A percentile compares a stretch with the other conserved stretches of the same genome.
Conservation (phyloP, 306 rosid genomes). For the Hippophae rhamnoides region DNA sequence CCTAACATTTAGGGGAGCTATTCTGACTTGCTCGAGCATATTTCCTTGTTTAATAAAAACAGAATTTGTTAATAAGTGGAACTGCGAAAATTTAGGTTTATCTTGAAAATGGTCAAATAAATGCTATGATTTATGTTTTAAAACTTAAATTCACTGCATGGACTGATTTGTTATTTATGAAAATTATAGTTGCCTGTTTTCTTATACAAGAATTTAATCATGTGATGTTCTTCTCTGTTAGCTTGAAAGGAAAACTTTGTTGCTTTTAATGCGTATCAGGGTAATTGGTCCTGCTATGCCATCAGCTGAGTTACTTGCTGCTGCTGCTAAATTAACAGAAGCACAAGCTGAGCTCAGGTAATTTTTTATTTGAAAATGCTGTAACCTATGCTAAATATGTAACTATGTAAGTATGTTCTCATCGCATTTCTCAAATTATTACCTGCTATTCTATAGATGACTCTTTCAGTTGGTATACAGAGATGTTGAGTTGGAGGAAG, state of each 20-base stretch:
- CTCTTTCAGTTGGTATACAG: slow-evolving; percentile 22
- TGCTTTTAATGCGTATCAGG: slow-evolving; percentile 34
- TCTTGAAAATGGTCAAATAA: too few species aligned
- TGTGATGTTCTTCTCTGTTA: neutral
- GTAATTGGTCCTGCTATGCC: slow-evolving; percentile 91
- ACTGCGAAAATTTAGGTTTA: too few species aligned
- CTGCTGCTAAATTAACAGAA: slow-evolving; percentile 90
- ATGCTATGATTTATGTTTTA: too few species aligned
- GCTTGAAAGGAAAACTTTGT: neutral
- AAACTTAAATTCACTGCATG: too few species aligned
- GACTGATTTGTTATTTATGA: too few species aligned
- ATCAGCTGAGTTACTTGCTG: slow-evolving; percentile 86
- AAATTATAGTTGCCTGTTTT: too few species aligned
- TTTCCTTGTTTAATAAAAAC: too few species aligned
- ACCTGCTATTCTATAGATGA: neutral
- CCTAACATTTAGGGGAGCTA: too few species aligned
- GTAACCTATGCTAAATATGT: neutral
- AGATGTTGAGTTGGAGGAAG: slow-evolving; percentile 68
- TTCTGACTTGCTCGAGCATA: too few species aligned
- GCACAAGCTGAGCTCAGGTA: slow-evolving; percentile 80
- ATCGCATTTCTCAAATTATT: neutral
- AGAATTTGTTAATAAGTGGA: too few species aligned
- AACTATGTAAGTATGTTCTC: slow-evolving; percentile 2
- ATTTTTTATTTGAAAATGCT: neutral
- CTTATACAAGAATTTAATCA: too few species aligned